Conservation (phyloP, 2,329 filamentous ascomycete genomes). For the Sporothrix phasma region DNA sequence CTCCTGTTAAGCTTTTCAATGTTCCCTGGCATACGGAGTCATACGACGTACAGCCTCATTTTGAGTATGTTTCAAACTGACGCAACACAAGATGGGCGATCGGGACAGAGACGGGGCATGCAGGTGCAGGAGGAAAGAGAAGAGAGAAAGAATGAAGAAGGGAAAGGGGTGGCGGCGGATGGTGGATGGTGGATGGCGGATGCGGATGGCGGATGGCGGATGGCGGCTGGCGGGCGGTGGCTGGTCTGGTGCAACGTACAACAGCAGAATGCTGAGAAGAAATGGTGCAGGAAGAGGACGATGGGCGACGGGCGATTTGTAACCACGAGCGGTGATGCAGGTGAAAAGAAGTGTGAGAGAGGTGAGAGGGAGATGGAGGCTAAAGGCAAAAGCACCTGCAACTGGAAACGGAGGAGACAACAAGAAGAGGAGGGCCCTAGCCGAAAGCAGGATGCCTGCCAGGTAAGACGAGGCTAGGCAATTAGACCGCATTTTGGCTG, state of each 20-base stretch:
- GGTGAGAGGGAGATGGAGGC: background rate
- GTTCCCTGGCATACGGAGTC: background rate
- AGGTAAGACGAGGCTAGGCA: background rate
- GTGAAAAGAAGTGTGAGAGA: background rate
- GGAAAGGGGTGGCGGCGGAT: background rate
- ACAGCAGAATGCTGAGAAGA: background rate
- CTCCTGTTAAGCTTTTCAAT: background rate
- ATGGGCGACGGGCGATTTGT: background rate
- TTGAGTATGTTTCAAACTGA: slow-evolving; percentile 9
- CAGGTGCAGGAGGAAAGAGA: no score
- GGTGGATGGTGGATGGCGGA: background rate
- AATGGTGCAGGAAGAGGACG: background rate
- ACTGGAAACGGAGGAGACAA: background rate
- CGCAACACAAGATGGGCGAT: slow-evolving; percentile 7
- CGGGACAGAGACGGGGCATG: slow-evolving; percentile 1
- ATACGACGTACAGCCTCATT: background rate
- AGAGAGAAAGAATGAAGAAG: no score
- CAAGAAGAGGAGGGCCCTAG: background rate
- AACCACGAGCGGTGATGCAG: background rate
- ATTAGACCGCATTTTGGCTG: background rate
- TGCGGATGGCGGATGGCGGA: background rate
- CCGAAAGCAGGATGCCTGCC: background rate
- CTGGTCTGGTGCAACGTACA: background rate
- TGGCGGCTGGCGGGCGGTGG: background rate
- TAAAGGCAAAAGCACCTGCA: background rate